Evolutionary conservation across 2,329 filamentous ascomycete genomes (phyloP).

Genomic region (Ceratocystis harringtonii): DNA sequence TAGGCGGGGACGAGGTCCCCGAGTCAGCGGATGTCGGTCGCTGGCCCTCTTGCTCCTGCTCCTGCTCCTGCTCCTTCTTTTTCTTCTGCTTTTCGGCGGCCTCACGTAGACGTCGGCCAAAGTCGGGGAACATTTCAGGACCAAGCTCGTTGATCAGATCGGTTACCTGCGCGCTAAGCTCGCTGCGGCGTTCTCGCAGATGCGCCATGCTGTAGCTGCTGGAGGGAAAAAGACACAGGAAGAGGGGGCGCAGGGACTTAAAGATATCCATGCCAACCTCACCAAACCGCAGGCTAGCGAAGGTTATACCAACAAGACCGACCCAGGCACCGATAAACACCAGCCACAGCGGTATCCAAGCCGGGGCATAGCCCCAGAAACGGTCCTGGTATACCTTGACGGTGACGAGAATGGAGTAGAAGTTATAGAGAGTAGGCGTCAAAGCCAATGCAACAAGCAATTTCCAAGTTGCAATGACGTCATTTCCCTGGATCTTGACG

Average conservation of each 20-base stretch:
- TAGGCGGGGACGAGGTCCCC: conserved; percentile 17
- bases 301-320: conserved; percentile 76
- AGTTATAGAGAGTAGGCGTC: conserved; percentile 65
- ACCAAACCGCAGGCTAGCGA: conserved; percentile 83
- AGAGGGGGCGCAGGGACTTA: conserved; percentile 79
- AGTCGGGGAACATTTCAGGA: conserved; percentile 95
- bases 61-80: conserved; percentile 21
- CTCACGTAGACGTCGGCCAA: conserved; percentile 60
- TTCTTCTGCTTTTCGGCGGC: conserved; percentile 27
- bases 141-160: conserved; percentile 89
- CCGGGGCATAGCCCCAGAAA: conserved; percentile 65
- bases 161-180: conserved; percentile 69
- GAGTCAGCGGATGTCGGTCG: conserved; percentile 20
- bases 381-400: conserved; percentile 69
- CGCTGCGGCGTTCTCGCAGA: conserved; percentile 55
- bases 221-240: conserved; percentile 70
- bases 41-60: conserved; percentile 23
- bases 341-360: conserved; percentile 64
- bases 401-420: conserved; percentile 61
- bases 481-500: conserved; percentile 75
- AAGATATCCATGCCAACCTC: conserved; percentile 98
- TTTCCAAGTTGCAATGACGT: conserved; percentile 92
- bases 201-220: conserved; percentile 72
- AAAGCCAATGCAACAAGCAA: conserved; percentile 74
- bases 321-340: conserved; percentile 62